Percentiles rank a stretch among this genome's conserved stretches.
phyloP scores from a whole-genome alignment of 257 asterid genomes.

The Catharanthus roseus region DNA sequence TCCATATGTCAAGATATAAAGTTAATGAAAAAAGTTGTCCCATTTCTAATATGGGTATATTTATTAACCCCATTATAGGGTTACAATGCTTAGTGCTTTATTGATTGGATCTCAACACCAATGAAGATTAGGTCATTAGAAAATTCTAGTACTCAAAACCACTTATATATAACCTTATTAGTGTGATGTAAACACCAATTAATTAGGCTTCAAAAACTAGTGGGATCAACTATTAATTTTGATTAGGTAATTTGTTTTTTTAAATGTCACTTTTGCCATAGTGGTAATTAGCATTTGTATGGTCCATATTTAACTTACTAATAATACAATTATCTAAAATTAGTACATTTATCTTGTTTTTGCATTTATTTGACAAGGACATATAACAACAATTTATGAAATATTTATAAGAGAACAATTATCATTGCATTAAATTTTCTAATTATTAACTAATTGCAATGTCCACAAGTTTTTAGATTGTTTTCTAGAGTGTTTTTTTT shows the following conservation, averaged over 20 bases:
- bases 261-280: not conserved
- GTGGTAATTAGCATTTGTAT: not conserved
- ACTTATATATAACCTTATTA: not conserved
- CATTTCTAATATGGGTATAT: not conserved
- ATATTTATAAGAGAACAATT: too few relatives aligned
- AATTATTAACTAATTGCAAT: too few relatives aligned
- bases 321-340: not conserved
- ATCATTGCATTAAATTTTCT: too few relatives aligned
- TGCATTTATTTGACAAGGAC: not conserved
- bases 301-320: too few relatives aligned
- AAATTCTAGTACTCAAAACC: not conserved
- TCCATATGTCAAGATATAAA: not conserved
- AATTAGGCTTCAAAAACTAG: not conserved
- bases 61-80: not conserved
- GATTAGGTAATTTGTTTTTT: not conserved
- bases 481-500: too few relatives aligned
- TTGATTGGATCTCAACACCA: conserved; percentile 12
- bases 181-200: not conserved
- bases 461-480: too few relatives aligned
- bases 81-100: not conserved
- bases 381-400: too few relatives aligned
- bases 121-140: not conserved
- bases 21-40: not conserved
- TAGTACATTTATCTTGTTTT: not conserved
- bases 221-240: not conserved